phyloP scores from a whole-genome alignment of 139 green algal genomes.

The Chlorella sp. region DNA sequence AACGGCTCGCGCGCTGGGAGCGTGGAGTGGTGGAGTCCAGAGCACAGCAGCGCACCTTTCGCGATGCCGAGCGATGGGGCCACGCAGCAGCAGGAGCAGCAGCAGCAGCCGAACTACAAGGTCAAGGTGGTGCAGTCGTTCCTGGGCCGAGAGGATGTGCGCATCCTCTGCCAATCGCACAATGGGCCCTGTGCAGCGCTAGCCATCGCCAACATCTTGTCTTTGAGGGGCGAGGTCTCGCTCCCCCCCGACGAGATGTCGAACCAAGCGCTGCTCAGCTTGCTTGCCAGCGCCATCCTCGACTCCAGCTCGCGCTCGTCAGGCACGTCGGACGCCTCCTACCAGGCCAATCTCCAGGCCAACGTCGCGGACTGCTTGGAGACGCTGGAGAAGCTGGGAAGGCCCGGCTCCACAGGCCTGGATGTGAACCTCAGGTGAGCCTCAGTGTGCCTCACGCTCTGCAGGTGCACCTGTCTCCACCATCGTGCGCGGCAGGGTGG shows the following conservation, averaged over 20 bases:
- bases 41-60: too few relatives aligned
- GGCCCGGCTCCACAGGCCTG: constrained; percentile 67
- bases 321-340: neutral
- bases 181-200: constrained; percentile 94
- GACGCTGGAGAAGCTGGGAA: constrained; percentile 19
- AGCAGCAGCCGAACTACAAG: constrained; percentile 11
- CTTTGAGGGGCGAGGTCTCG: constrained; percentile 56
- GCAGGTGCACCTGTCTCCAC: too few relatives aligned
- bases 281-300: too few relatives aligned
- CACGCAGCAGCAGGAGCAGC: too few relatives aligned
- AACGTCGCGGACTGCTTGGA: constrained; percentile 39
- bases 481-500: too few relatives aligned
- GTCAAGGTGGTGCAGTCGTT: constrained; percentile 33
- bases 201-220: constrained; percentile 83
- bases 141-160: constrained; percentile 36
- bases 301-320: too few relatives aligned
- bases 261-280: neutral
- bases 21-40: too few relatives aligned
- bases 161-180: constrained; percentile 82
- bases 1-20: too few relatives aligned
- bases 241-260: constrained; percentile 10
- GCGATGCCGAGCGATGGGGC: too few relatives aligned
- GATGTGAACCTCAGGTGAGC: constrained; percentile 79
- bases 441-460: too few relatives aligned
- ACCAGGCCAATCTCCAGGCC: constrained; percentile 18